Evolutionary conservation across 495 filamentous ascomycete species (phyloP), one percentile per base, ranked within the genome.

Genomic region (Aspergillus nanangensis): DNA sequence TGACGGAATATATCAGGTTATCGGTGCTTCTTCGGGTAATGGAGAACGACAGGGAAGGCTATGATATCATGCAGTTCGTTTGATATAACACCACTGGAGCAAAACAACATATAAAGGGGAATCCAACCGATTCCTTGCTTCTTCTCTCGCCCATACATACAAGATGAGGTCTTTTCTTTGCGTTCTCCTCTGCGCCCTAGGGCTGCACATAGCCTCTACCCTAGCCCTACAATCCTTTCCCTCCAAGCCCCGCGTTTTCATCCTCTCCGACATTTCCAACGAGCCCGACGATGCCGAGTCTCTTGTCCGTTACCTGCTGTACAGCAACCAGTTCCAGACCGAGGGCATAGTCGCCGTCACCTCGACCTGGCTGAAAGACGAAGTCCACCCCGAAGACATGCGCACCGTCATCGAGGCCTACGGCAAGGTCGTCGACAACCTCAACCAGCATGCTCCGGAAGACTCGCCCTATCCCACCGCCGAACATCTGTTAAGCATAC

Each of bases 261-360:
- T 75, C 40, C 58, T 75, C 23, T 65, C 63, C 2, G 71, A 75
- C 45, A 72, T 71, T 34, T 64, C 61, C 32, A 72, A 70, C 42
- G 71, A 75, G 48, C 65, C 67, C 5, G 69, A 71, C 37, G 71
- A 72, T 51, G 59, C 66, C 7, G 62, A 70, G 37, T 72, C 69
- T 0, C 51, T 75, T 3, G 60, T 63, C 20, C 55, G 71, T 2
- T 73, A 66, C 44, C 63, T 72, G 0, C 50, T 70, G 10, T 72
- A 75, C 45, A 49, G 61, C 10, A 72, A 75, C 36, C 59, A 70
- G 40, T 69, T 72, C 55, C 48, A 66, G 8, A 72, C 62, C 3
- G 61, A 66, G 17, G 71, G 65, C 1, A 43, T 72, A 13, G 62
- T 70, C 2, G 69, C 69, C 4, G 56, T 53, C 34, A 72, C 69